Base-by-base conservation (phyloP, 352 stramenopile genomes). In the Phytophthora idaei region DNA sequence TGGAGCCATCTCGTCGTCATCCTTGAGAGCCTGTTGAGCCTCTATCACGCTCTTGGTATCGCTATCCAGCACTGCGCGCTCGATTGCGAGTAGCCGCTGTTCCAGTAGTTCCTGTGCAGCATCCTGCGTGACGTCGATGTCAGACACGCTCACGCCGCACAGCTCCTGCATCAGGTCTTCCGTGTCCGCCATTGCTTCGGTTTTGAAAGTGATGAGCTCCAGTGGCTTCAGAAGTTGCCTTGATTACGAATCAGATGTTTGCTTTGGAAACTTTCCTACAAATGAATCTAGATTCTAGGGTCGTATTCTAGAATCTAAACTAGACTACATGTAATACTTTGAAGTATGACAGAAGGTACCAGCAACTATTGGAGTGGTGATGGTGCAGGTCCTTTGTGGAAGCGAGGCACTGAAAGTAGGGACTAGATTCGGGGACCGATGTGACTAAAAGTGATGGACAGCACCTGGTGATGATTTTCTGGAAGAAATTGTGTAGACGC, bases 131-230 rank as follows among this genome's bases (percentile, higher is more conserved):
- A 49, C 64, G 42, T 76, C 74, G 67, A 87, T 80, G 21, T 67
- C 66, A 11, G 72, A 77, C 21, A 79, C 64, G 47, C 69, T 83
- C 46, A 89, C 74, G 67, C 77, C 83, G 57, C 79, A 83, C 10
- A 88, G 76, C 67, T 92, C 81, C 34, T 79, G 73, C 54, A 90
- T 74, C 49, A 89, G 72, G 37, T 92, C 82, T 48, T 91, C 81
- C 27, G 71, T 64, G 49, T 73, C 61, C 42, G 78, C 76, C 79
- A 88, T 90, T 67, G 54, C 48, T 73, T 65, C n/a, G n/a, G 50
- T 37, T 21, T 57, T 51, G 8, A 60, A 60, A 57, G 39, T 57
- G 39, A 39, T 37, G 37, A 32, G 53, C 60, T 55, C 44, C 39
- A 63, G 56, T 63, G 52, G 36, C 48, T 50, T 12, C 32, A 29